phyloP scores from a whole-genome alignment of 2,329 filamentous ascomycete genomes.

The Sclerotinia sclerotiorum region DNA sequence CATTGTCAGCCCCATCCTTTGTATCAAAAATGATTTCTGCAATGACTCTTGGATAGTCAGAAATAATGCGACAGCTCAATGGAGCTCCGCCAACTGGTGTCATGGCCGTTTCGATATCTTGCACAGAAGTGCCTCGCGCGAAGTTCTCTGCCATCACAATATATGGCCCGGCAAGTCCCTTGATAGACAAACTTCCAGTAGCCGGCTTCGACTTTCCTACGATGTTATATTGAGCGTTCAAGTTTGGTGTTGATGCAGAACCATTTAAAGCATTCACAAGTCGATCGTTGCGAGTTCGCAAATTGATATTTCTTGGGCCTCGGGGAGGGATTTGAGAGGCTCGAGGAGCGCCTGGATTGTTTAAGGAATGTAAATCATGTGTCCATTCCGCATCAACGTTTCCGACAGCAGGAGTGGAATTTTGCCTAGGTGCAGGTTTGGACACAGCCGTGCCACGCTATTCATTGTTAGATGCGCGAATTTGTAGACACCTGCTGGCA shows the following conservation, averaged over 20 bases:
- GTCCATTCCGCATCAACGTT: slow-evolving; percentile 69
- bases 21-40: slow-evolving; percentile 75
- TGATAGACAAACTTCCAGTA: slow-evolving; percentile 62
- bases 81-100: slow-evolving; percentile 70
- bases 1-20: slow-evolving; percentile 69
- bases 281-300: slow-evolving; percentile 35
- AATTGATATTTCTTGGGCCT: slow-evolving; percentile 33
- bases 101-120: slow-evolving; percentile 81
- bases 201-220: slow-evolving; percentile 41
- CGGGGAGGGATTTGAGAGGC: slow-evolving; percentile 43
- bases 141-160: slow-evolving; percentile 79
- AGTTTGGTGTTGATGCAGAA: slow-evolving; percentile 38
- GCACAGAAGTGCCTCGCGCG: slow-evolving; percentile 75
- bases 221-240: slow-evolving; percentile 40
- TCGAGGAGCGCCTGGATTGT: slow-evolving; percentile 46
- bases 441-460: slow-evolving; percentile 33
- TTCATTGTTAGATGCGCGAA: slow-evolving; percentile 25
- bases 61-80: slow-evolving; percentile 65
- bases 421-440: slow-evolving; percentile 29
- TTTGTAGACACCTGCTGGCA: background rate
- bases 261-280: slow-evolving; percentile 34
- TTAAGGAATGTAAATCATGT: slow-evolving; percentile 62
- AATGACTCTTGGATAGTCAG: slow-evolving; percentile 68
- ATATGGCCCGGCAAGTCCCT: slow-evolving; percentile 71
- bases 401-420: slow-evolving; percentile 45